Conservation (phyloP, 176 grass and related monocot genomes). For the Hsuehochloa calcarea region DNA sequence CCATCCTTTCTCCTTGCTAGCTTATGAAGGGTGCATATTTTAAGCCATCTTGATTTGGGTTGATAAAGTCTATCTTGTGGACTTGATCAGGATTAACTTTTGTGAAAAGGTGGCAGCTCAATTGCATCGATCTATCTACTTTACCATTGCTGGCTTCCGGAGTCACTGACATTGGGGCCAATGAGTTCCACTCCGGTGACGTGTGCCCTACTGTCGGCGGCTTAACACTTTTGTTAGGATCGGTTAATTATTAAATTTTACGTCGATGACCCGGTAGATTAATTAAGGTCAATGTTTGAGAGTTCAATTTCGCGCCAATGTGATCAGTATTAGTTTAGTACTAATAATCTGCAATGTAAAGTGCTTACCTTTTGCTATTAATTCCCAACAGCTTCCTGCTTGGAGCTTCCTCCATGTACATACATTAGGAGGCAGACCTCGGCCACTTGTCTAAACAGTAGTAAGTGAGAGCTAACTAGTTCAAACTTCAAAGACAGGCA, state of each 20-base stretch:
- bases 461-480: conserved; percentile 31
- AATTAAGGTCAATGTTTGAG: conserved; percentile 57
- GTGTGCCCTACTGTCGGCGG: neutral
- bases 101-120: conserved; percentile 39
- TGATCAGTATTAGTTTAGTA: conserved; percentile 13
- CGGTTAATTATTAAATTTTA: neutral
- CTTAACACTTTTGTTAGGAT: neutral
- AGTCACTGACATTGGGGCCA: conserved; percentile 7
- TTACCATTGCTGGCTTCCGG: neutral
- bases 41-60: conserved; percentile 62
- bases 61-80: conserved; percentile 75
- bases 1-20: conserved; percentile 52
- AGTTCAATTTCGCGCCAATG: conserved; percentile 41
- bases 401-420: conserved; percentile 53
- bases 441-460: conserved; percentile 59
- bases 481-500: conserved; percentile 24
- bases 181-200: neutral
- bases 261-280: conserved; percentile 18
- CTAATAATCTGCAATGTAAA: conserved; percentile 41
- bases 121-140: neutral
- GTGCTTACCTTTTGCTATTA: conserved; percentile 54
- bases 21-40: conserved; percentile 48
- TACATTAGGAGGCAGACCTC: conserved; percentile 41
- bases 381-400: conserved; percentile 57
- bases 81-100: conserved; percentile 52